phyloP scores from a whole-genome alignment of 2,329 filamentous ascomycete genomes.

The Mycocentrospora acerina region DNA sequence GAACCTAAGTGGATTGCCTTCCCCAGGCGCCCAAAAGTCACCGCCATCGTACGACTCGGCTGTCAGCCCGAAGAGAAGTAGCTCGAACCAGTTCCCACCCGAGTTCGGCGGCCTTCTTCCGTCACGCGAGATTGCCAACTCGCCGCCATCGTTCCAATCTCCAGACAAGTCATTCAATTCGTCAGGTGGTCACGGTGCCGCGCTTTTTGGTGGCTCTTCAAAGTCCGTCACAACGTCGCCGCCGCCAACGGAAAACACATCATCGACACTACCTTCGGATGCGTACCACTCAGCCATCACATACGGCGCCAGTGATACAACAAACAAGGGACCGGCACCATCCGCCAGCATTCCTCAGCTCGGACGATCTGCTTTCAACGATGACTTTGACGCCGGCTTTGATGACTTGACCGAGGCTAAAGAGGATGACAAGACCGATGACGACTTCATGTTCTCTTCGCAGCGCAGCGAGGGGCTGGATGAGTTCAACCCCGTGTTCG shows the following conservation, averaged over 20 bases:
- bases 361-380: conserved; percentile 62
- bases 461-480: conserved; percentile 64
- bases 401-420: conserved; percentile 82
- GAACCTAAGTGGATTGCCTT: conserved; percentile 49
- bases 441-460: conserved; percentile 74
- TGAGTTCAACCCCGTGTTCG: conserved; percentile 81
- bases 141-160: conserved; percentile 37
- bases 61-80: conserved; percentile 33
- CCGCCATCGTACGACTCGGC: conserved; percentile 59
- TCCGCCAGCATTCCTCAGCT: conserved; percentile 38
- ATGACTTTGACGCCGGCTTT: conserved; percentile 77
- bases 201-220: conserved; percentile 42
- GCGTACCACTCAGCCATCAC: conserved; percentile 46
- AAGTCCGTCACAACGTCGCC: conserved; percentile 42
- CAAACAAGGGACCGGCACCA: conserved; percentile 35
- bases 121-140: conserved; percentile 55
- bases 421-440: conserved; percentile 70
- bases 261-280: conserved; percentile 45
- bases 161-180: conserved; percentile 41
- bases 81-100: conserved; percentile 52
- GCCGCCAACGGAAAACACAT: conserved; percentile 42
- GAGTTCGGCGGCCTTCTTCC: conserved; percentile 60
- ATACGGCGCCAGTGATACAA: conserved; percentile 36
- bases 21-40: conserved; percentile 57
- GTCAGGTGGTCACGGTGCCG: conserved; percentile 42